These are phyloP conservation scores for Loxodes magnus DNA, from an alignment of 73 alveolate genomes.

Conservation along the genomic window DNA sequence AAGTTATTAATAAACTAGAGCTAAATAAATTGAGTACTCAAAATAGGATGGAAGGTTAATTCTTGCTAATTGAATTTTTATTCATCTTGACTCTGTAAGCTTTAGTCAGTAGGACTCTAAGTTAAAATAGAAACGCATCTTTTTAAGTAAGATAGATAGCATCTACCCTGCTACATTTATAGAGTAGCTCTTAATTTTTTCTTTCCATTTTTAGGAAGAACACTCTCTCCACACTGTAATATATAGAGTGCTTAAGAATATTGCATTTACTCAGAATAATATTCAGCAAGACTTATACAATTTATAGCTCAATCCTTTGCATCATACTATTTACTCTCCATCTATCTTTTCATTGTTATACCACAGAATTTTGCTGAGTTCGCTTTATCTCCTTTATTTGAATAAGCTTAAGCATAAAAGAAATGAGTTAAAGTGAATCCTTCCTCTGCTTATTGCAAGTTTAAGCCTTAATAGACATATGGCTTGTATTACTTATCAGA, in stretches of 20 bases:
- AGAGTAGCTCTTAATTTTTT: constrained; percentile 64
- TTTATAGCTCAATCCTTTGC: constrained; percentile 66
- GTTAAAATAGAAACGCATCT: no score
- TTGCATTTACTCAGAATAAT: constrained; percentile 62
- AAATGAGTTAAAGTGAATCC: constrained; percentile 69
- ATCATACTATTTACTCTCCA: constrained; percentile 62
- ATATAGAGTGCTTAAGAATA: constrained; percentile 78
- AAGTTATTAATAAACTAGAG: no score
- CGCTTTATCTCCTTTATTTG: constrained; percentile 57
- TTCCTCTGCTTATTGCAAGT: no score
- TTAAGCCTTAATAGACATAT: no score
- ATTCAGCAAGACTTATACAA: constrained; percentile 71
- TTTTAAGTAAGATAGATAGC: no score
- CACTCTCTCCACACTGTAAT: constrained; percentile 53
- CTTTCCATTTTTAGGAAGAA: constrained; percentile 73
- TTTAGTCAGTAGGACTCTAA: no score
- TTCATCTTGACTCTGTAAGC: no score
- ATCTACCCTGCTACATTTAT: constrained; percentile 63
- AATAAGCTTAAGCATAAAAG: constrained; percentile 76
- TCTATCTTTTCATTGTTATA: constrained; percentile 63
- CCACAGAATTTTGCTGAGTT: constrained; percentile 73
- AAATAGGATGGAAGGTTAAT: no score
- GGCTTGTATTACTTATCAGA: no score
- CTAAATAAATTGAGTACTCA: no score
- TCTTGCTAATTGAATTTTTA: no score